A percentile compares a stretch with the other conserved stretches of the same genome.
phyloP scores from a whole-genome alignment of 345 rosid genomes.

The Garcia nutans region DNA sequence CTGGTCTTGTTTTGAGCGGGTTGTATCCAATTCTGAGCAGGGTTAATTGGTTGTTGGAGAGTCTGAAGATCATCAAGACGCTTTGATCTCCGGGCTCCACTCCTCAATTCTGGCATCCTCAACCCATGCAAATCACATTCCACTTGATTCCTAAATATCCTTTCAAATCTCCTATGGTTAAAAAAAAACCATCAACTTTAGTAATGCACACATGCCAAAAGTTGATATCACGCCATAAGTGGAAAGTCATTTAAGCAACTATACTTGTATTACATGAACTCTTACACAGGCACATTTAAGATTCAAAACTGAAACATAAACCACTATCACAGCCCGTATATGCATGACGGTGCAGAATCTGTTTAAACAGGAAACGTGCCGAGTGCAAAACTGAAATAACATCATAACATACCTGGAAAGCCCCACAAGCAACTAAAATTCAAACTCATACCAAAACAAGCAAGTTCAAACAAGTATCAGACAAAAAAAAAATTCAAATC shows the following conservation, averaged over 20 bases:
- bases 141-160: conserved; percentile 32
- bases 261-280: neutral
- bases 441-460: conserved; percentile 10
- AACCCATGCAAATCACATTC: conserved; percentile 84
- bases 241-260: neutral
- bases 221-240: conserved; percentile 9
- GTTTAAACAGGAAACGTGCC: neutral
- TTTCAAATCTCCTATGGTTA: conserved; percentile 40
- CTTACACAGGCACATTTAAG: neutral
- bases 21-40: conserved; percentile 59
- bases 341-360: neutral
- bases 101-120: conserved; percentile 98
- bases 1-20: conserved; percentile 78
- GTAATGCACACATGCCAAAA: neutral
- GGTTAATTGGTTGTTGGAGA: conserved; percentile 61
- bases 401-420: conserved; percentile 7
- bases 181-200: neutral
- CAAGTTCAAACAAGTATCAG: conserved; percentile 16
- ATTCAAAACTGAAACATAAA: neutral
- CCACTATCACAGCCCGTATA: neutral
- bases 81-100: conserved; percentile 94
- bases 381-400: neutral
- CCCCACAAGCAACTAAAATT: conserved; percentile 9
- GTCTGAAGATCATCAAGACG: conserved; percentile 85
- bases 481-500: conserved; percentile 7